Evolutionary conservation across 495 filamentous ascomycete species (phyloP), one percentile per base, ranked within the genome.

Genomic region (Podospora tetraspora): DNA sequence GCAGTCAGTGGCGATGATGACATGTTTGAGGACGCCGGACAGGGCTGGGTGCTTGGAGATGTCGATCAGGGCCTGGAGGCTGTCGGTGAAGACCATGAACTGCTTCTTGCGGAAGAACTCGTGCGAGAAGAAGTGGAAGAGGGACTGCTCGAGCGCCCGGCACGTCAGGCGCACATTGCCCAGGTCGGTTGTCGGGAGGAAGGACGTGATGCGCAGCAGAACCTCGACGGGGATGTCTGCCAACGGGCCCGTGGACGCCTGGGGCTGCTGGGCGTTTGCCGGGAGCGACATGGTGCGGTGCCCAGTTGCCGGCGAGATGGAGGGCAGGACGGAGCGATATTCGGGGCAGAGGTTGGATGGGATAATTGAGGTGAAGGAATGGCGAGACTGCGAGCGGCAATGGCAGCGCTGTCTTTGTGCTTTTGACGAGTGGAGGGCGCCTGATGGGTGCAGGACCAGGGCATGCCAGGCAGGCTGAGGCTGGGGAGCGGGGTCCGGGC

Each of bases 31-130:
- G 37, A 64, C 70, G 2, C 70, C 64, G 1, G 78, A 78, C 2
- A 87, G 64, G n/a, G 72, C 76, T 27, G 79, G 79, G 56, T 79
- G 76, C 10, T 81, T 80, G n/a, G 85, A 79, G 62, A 88, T 88
- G 66, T 83, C 81, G 30, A 85, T 70, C 25, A 88, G 79, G 1
- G 82, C 76, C 66, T 81, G 72, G 5, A 88, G 78, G 69, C 83
- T 84, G 62, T 73, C 74, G 25, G 78, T 71, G 11, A 76, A 79
- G 67, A 84, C 71, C 79, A 85, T 83, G 75, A 88, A 88, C 71
- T 85, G 82, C 60, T 81, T 81, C 71, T 84, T 85, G 22, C 78
- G 74, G 72, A 88, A 88, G 77, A 85, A 88, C 70, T 86, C 84
- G 23, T 74, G 73, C 11, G 81, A 71, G 69, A 88, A 88, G 25